phyloP scores from a whole-genome alignment of 768 basidiomycete species.

The Panaeolus papilionaceus region DNA sequence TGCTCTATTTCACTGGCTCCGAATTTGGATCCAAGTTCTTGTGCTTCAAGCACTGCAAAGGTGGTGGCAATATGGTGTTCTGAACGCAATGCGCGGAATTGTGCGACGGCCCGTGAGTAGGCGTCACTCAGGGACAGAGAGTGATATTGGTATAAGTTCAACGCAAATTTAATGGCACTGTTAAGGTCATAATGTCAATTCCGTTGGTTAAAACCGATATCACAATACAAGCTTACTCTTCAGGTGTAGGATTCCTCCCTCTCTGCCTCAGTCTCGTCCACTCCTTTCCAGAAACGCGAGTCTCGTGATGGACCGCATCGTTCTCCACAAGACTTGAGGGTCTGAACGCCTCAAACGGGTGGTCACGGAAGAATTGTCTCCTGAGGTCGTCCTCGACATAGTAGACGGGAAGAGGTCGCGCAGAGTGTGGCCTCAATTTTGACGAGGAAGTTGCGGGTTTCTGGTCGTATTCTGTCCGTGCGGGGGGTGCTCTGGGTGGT shows the following conservation, averaged over 20 bases:
- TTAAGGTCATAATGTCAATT: slow-evolving; percentile 21
- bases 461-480: slow-evolving; percentile 61
- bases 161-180: slow-evolving; percentile 82
- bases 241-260: slow-evolving; percentile 81
- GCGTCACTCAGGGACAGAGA: slow-evolving; percentile 72
- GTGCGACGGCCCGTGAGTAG: slow-evolving; percentile 78
- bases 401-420: slow-evolving; percentile 62
- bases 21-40: slow-evolving; percentile 73
- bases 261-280: slow-evolving; percentile 88
- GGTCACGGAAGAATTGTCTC: slow-evolving; percentile 92
- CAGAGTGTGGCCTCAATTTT: slow-evolving; percentile 45
- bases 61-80: slow-evolving; percentile 79
- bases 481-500: slow-evolving; percentile 74
- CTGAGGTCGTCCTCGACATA: slow-evolving; percentile 90
- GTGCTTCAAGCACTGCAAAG: slow-evolving; percentile 83
- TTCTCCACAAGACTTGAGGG: slow-evolving; percentile 80
- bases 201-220: slow-evolving; percentile 7
- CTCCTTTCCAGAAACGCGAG: slow-evolving; percentile 58
- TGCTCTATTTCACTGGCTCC: slow-evolving; percentile 63
- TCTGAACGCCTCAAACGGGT: slow-evolving; percentile 94
- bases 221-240: slow-evolving; percentile 72
- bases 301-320: slow-evolving; percentile 57
- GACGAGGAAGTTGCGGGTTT: slow-evolving; percentile 31
- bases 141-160: slow-evolving; percentile 77
- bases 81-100: slow-evolving; percentile 89